These are phyloP conservation scores for Sarocladium brachiariae DNA, from an alignment of 2,329 filamentous ascomycete genomes.

Conservation along the genomic window DNA sequence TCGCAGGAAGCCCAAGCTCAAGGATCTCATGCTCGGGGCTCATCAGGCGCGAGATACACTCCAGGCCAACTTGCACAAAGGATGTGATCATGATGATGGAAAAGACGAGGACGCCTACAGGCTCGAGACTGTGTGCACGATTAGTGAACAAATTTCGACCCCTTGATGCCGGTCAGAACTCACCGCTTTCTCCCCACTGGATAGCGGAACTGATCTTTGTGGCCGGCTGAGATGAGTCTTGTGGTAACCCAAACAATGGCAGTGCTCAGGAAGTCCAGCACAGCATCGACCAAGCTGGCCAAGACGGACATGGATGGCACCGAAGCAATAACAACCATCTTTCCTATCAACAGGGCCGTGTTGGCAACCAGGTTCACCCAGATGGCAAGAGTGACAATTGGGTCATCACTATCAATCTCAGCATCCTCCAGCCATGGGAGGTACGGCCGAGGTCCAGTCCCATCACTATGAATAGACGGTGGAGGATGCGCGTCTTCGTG, in stretches of 20 bases:
- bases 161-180: slow-evolving; percentile 13
- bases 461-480: slow-evolving; percentile 22
- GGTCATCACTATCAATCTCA: slow-evolving; percentile 60
- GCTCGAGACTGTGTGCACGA: slow-evolving; percentile 54
- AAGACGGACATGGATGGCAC: slow-evolving; percentile 78
- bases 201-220: slow-evolving; percentile 67
- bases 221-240: slow-evolving; percentile 57
- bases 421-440: slow-evolving; percentile 69
- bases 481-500: slow-evolving; percentile 33
- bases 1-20: slow-evolving; percentile 63
- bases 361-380: slow-evolving; percentile 81
- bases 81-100: slow-evolving; percentile 82
- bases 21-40: slow-evolving; percentile 59
- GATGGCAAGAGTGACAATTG: slow-evolving; percentile 78
- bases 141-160: slow-evolving; percentile 15
- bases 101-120: slow-evolving; percentile 74
- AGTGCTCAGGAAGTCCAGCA: slow-evolving; percentile 74
- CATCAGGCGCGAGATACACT: slow-evolving; percentile 60
- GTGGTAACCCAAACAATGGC: slow-evolving; percentile 77
- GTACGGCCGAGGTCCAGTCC: slow-evolving; percentile 39
- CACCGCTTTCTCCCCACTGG: slow-evolving; percentile 64
- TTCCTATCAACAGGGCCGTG: slow-evolving; percentile 64
- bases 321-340: slow-evolving; percentile 68
- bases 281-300: slow-evolving; percentile 71
- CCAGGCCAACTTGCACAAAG: slow-evolving; percentile 69